Base-by-base conservation (phyloP, 2,329 filamentous ascomycete genomes). In the Coleophoma crateriformis region DNA sequence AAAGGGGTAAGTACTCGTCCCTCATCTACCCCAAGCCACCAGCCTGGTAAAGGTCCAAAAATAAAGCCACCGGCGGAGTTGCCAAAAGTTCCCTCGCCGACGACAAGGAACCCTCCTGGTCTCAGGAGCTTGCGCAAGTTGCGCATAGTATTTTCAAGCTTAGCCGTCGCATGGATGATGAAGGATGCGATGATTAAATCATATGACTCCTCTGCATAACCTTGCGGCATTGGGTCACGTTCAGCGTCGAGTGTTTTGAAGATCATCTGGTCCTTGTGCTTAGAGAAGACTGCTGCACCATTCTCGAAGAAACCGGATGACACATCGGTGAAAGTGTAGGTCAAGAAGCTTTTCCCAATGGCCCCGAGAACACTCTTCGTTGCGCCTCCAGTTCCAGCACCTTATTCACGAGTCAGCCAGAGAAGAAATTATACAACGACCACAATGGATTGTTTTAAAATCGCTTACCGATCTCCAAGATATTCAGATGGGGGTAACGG, bases 101-200 rank as follows among this genome's bases (percentile, higher is more conserved):
- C 43, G 1, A 78, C 37, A 0, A 80, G 58, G 35, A 71, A 68
- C 0, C 76, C 76, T 1, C 69, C 72, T 0, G 75, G 70, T 19
- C 67, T 70, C 0, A 76, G 57, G 0, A 76, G 54, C 0, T 52
- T 53, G 1, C 71, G 65, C 0, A 67, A 54, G 46, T 74, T 67
- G 3, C 33, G 20, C 35, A 65, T 54, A 33, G 57, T 64, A 43
- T 57, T 37, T 41, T 49, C 54, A 50, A 67, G 42, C 50, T 47
- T 37, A 1, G 20, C 13, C 1, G 70, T 73, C 1, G 69, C 68
- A 47, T 73, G 68, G 0, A 76, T 54, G 3, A 70, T 65, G 32
- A 65, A 60, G 5, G 64, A 62, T 1, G 68, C 69, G 19, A 73
- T 53, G 15, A 74, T 49, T 5, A 74, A 10, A 38, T 75, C 72